Base-by-base conservation (phyloP, 495 filamentous ascomycete species). In the Tetracladium setigerum region DNA sequence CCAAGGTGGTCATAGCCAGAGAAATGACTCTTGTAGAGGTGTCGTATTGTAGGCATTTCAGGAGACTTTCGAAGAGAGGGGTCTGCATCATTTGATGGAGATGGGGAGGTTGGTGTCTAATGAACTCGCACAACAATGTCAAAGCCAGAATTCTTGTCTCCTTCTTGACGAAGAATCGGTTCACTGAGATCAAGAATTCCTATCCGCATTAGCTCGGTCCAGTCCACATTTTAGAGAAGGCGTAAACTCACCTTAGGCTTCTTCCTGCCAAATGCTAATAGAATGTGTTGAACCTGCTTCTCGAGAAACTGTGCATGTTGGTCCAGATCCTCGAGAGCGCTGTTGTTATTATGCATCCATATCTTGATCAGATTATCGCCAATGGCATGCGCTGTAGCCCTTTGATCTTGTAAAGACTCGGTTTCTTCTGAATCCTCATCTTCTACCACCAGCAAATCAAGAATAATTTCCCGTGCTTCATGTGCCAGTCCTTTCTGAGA, bases 1-100 rank as follows among this genome's bases (percentile, higher is more conserved):
- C 79, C 49, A 89, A 55, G 5, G 76, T 68, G 9, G 81, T 78
- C 43, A 89, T 61, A 8, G 84, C 82, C 27, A 84, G 62, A 12
- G 79, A 78, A 10, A 88, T 70, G 8, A 82, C 77, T 10, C 77
- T 76, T 0, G 83, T 81, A 1, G 81, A 85, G 12, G 82, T 84
- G 56, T 89, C 84, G 38, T 76, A 73, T 56, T 84, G 78, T 5
- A 89, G 67, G 45, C 81, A 87, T 57, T 74, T 75, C 30, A 87
- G 67, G 5, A 89, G 68, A 57, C 81, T 77, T 39, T 72, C 70
- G 45, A 88, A 77, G 13, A 89, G 60, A 1, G 77, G 72, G 7
- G 83, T 87, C 46, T 84, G 69, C 1, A 82, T 57, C 31, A 87
- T 73, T 33, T 82, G 71, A 57, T 89, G 72, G 0, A 89, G 68